Evolutionary conservation across 805 yeast genomes (phyloP).

Genomic region (Sugiyamaella qingdaonensis): DNA sequence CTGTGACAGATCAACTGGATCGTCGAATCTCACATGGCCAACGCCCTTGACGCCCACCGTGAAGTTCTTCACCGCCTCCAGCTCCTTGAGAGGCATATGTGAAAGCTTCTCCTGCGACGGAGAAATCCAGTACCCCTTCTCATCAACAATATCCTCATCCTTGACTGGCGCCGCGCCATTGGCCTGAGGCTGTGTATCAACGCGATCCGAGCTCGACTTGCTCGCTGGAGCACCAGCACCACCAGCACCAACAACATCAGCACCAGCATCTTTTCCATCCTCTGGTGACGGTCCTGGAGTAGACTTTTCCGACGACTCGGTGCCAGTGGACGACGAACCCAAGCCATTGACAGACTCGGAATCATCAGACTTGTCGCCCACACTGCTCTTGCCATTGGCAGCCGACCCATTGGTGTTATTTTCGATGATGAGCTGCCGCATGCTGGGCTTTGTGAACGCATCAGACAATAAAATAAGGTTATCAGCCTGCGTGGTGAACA

Average conservation of each 20-base stretch:
- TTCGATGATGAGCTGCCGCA: constrained; percentile 53
- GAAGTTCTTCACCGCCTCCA: constrained; percentile 59
- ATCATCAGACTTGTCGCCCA: not conserved
- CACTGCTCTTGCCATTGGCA: not conserved
- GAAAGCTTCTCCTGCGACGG: constrained; percentile 68
- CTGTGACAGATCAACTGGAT: constrained; percentile 79
- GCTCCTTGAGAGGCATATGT: constrained; percentile 54
- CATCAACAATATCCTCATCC: constrained; percentile 48
- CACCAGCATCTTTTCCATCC: not conserved
- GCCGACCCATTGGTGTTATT: constrained; percentile 24
- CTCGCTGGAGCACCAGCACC: not conserved
- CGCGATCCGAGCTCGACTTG: not conserved
- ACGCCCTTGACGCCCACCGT: constrained; percentile 72
- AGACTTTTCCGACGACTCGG: not conserved
- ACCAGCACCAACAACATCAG: not conserved
- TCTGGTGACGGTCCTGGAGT: not conserved
- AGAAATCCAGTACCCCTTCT: constrained; percentile 81
- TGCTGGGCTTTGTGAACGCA: constrained; percentile 55
- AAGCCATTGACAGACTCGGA: not conserved
- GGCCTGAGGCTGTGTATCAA: not conserved
- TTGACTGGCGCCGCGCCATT: constrained; percentile 1
- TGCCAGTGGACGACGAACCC: not conserved
- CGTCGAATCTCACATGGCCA: constrained; percentile 72
- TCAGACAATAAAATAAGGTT: constrained; percentile 66
- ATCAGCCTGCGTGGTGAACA: constrained; percentile 52